Percentiles rank a stretch among this genome's conserved stretches.
Conservation (phyloP, 257 asterid genomes). For the Cinchona pubescens region DNA sequence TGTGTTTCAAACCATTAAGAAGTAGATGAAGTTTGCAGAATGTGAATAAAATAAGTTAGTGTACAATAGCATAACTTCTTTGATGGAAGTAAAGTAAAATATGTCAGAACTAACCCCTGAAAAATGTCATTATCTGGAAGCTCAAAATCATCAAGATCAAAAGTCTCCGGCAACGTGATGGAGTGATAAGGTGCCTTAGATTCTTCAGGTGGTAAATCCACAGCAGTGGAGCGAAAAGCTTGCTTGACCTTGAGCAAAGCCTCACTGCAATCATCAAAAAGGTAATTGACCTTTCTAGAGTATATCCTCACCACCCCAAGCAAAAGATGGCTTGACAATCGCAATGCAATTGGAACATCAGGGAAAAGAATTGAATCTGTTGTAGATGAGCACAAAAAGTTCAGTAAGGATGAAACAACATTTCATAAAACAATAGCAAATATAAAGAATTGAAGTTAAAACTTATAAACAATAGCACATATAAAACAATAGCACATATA, state of each 20-base stretch:
- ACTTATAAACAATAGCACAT: no score
- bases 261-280: constrained; percentile 96
- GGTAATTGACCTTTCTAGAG: constrained; percentile 89
- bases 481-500: constrained; percentile 8
- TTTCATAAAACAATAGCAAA: constrained; percentile 3
- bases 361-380: constrained; percentile 95
- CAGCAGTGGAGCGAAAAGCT: constrained; percentile 97
- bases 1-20: no score
- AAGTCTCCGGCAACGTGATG: constrained; percentile 94
- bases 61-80: background rate
- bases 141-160: constrained; percentile 99
- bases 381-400: constrained; percentile 26
- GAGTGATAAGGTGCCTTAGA: constrained; percentile 98
- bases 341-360: constrained; percentile 95
- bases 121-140: constrained; percentile 89
- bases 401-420: constrained; percentile 1
- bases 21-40: background rate
- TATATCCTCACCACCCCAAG: constrained; percentile 98
- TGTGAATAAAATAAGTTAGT: background rate
- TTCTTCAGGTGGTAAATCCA: constrained; percentile 97
- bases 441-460: background rate
- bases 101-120: constrained; percentile 63
- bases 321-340: constrained; percentile 96
- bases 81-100: constrained; percentile 4
- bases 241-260: constrained; percentile 91